Base-by-base conservation (phyloP, 2,329 filamentous ascomycete genomes). In the Drechslera avenae region DNA sequence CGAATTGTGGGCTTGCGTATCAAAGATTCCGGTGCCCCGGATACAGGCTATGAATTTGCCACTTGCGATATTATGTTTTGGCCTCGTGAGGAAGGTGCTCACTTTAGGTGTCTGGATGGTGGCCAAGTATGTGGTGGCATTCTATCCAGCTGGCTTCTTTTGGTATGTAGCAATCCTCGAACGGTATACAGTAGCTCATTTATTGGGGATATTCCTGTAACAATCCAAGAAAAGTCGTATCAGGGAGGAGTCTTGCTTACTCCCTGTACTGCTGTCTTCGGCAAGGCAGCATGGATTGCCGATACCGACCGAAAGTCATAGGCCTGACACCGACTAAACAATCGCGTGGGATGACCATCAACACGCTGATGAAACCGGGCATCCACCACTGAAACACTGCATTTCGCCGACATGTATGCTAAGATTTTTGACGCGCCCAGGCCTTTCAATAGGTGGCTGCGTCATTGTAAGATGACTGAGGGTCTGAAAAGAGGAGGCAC, bases 31-130 rank as follows among this genome's bases (percentile, higher is more conserved):
- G 41, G 50, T 39, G 35, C 31, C 46, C 53, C 52, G 56, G 57
- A 52, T 56, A 54, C 13, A 49, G 32, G 42, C 39, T 46, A 19
- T 39, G 41, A 8, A 55, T 50, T 52, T 55, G 55, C 44, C 42
- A 44, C 37, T 28, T 26, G 26, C 26, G 14, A 62, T 57, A 59
- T 52, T 58, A 34, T 28, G 46, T 48, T 47, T 57, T 59, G 50
- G 57, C 39, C 33, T 30, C 37, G 39, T 17, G 19, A 37, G 45
- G 43, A 36, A 55, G 39, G 42, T 26, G 31, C 21, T 18, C 47
- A 37, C 34, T 50, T 46, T 53, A 45, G 46, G 46, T 39, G 41
- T n/a, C 21, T 2, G 6, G 33, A 12, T 13, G 7, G 23, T 37
- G 13, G 16, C n/a, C 32, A 23, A 7, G 5, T 21, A 30, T 36